A percentile compares a stretch with the other conserved stretches of the same genome.
Evolutionary conservation across 2,329 filamentous ascomycete species (phyloP).

Genomic region (Arthrobotrys conoides): DNA sequence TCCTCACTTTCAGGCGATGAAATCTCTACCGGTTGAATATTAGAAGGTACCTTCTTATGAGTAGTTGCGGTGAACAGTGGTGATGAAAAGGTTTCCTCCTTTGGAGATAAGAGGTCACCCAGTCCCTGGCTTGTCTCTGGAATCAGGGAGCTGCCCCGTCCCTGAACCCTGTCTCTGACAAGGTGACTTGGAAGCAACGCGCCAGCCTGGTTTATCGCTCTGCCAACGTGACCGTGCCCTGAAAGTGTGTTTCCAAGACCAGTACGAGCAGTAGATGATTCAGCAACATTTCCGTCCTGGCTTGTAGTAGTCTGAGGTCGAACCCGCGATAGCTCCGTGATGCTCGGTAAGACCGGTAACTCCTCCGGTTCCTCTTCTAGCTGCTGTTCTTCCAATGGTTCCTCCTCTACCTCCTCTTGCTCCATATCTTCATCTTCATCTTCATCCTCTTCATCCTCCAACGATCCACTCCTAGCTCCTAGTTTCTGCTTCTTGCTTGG

Average conservation of each 20-base stretch:
- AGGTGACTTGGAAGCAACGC: constrained; percentile 3
- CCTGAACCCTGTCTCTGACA: constrained; percentile 15
- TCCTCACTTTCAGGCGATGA: constrained; percentile 37
- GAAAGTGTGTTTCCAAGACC: neutral
- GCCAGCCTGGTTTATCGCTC: constrained; percentile 59
- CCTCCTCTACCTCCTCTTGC: constrained; percentile 44
- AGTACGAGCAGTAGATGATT: neutral
- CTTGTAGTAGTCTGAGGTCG: neutral
- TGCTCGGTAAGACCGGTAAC: constrained; percentile 19
- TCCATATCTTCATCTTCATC: constrained; percentile 32
- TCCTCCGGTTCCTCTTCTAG: constrained; percentile 39
- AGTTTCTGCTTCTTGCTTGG: constrained; percentile 38
- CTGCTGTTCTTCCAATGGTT: constrained; percentile 42
- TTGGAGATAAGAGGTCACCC: constrained; percentile 42
- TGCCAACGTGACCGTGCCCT: neutral
- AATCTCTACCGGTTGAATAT: constrained; percentile 17
- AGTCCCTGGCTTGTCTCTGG: constrained; percentile 51
- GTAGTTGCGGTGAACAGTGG: constrained; percentile 34
- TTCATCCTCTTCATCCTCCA: constrained; percentile 28
- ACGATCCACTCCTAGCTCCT: neutral
- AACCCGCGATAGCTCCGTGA: constrained; percentile 19
- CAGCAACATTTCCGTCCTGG: neutral
- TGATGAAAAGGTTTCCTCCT: constrained; percentile 51
- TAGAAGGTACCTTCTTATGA: constrained; percentile 2
- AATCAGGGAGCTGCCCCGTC: constrained; percentile 41